phyloP scores from a whole-genome alignment of 1,284 basidiomycete genomes.

The Apiotrichum gracile region DNA sequence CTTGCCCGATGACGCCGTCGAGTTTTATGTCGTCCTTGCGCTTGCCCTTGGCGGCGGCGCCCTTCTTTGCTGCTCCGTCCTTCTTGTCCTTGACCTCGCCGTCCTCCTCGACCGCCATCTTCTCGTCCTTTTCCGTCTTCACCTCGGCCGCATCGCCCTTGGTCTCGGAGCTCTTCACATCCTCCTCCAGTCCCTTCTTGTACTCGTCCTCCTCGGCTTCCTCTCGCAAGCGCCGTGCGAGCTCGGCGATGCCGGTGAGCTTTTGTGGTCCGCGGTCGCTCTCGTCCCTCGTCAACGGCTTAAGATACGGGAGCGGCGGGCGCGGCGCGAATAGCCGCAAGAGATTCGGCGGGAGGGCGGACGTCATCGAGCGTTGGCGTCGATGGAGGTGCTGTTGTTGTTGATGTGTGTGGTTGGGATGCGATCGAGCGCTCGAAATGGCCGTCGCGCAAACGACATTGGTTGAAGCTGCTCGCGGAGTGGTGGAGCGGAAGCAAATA shows the following conservation, averaged over 20 bases:
- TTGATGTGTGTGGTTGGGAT: background rate
- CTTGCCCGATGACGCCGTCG: constrained; percentile 49
- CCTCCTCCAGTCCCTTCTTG: constrained; percentile 38
- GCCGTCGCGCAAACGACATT: too few species aligned
- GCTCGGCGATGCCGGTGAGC: constrained; percentile 64
- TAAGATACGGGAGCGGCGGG: constrained; percentile 73
- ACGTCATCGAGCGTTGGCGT: constrained; percentile 52
- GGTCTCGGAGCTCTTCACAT: constrained; percentile 41
- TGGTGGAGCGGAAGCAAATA: too few species aligned
- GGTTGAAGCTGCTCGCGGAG: too few species aligned
- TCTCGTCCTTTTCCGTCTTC: constrained; percentile 52
- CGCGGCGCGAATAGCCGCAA: constrained; percentile 90
- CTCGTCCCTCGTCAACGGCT: constrained; percentile 75
- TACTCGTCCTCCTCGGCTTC: constrained; percentile 57
- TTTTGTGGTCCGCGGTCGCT: constrained; percentile 64
- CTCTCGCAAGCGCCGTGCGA: constrained; percentile 69
- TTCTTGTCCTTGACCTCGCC: constrained; percentile 8
- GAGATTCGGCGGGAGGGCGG: constrained; percentile 85
- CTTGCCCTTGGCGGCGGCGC: constrained; percentile 59
- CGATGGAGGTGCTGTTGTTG: background rate
- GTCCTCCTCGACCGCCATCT: constrained; percentile 57
- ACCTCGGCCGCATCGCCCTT: constrained; percentile 37
- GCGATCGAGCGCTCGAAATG: too few species aligned
- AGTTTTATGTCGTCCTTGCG: constrained; percentile 56
- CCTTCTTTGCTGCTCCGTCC: constrained; percentile 44